A percentile compares a stretch with the other conserved stretches of the same genome.
Conservation (phyloP, 257 asterid genomes). For the Scutellaria barbata region DNA sequence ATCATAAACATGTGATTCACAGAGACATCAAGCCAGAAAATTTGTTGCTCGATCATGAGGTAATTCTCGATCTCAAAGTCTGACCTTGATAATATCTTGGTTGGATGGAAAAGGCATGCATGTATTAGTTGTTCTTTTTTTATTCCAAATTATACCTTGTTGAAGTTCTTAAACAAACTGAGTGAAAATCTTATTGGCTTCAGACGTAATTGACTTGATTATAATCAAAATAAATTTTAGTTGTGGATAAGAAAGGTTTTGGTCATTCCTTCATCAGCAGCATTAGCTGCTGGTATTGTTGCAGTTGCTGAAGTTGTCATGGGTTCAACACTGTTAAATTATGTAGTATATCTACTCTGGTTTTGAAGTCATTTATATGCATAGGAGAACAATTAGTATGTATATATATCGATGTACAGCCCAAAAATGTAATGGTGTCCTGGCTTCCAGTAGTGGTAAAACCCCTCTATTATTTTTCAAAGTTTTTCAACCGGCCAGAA, state of each 20-base stretch:
- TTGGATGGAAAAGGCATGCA: conserved; percentile 8
- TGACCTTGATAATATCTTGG: background rate
- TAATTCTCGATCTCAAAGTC: conserved; percentile 36
- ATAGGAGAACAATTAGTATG: too few relatives aligned
- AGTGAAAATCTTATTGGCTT: background rate
- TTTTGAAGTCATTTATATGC: too few relatives aligned
- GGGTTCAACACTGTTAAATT: background rate
- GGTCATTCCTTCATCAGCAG: conserved; percentile 14
- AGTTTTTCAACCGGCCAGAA: too few relatives aligned
- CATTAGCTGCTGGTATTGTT: too few relatives aligned
- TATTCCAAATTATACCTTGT: background rate
- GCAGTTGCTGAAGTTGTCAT: conserved; percentile 1
- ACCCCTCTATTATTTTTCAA: too few relatives aligned
- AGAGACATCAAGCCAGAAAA: conserved; percentile 99
- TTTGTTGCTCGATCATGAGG: conserved; percentile 95
- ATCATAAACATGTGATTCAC: conserved; percentile 91
- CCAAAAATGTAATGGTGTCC: too few relatives aligned
- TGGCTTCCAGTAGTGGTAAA: too few relatives aligned
- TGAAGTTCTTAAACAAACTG: conserved; percentile 1
- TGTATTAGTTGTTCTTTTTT: background rate
- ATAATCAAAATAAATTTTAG: background rate
- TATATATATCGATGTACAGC: too few relatives aligned
- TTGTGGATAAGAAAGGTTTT: background rate
- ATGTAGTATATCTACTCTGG: too few relatives aligned
- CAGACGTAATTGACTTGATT: conserved; percentile 1